Evolutionary conservation across 2,329 filamentous ascomycete genomes (phyloP).

Genomic region (Fusarium concolor): DNA sequence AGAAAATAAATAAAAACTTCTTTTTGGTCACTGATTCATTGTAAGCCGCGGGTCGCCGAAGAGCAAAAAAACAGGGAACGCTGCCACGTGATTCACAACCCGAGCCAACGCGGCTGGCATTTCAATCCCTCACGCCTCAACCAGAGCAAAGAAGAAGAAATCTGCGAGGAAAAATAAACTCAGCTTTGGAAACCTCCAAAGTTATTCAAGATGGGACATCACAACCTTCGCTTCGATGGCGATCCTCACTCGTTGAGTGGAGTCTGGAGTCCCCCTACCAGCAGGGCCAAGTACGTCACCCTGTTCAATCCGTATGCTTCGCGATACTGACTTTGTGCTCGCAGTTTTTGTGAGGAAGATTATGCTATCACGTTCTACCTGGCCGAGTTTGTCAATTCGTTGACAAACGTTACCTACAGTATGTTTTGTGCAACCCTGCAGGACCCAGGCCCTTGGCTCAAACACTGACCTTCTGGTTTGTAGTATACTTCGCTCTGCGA

Average conservation of each 20-base stretch:
- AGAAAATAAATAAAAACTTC: not conserved
- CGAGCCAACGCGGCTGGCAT: constrained; percentile 19
- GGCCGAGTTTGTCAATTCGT: constrained; percentile 58
- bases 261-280: constrained; percentile 55
- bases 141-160: not conserved
- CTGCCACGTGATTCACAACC: constrained; percentile 33
- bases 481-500: constrained; percentile 57
- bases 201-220: constrained; percentile 44
- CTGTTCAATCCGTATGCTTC: not conserved
- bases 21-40: not conserved
- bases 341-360: constrained; percentile 61
- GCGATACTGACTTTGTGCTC: constrained; percentile 22
- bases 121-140: not conserved
- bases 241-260: constrained; percentile 51
- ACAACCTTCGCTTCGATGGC: constrained; percentile 53
- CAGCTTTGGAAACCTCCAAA: not conserved
- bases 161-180: not conserved
- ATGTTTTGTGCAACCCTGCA: constrained; percentile 45
- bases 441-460: not conserved
- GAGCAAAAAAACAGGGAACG: not conserved
- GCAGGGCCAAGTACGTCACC: constrained; percentile 52
- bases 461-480: constrained; percentile 9
- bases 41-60: not conserved
- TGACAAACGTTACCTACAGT: constrained; percentile 58
- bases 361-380: constrained; percentile 57